Base-by-base conservation (phyloP, 2,329 filamentous ascomycete genomes). In the Neofusicoccum cordaticola region DNA sequence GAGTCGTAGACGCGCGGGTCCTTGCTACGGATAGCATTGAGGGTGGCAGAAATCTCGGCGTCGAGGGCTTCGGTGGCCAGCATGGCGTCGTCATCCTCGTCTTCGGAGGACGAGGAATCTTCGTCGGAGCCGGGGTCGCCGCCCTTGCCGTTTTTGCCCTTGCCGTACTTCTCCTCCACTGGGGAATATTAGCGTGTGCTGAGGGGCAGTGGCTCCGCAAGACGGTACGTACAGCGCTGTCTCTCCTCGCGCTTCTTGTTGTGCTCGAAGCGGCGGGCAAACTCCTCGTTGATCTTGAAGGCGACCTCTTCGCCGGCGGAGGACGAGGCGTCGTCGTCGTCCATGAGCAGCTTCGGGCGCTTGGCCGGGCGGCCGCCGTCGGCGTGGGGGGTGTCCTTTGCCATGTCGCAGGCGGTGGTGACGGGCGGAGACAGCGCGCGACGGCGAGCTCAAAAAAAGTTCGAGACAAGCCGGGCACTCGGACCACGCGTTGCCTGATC, bases 211-310 rank as follows among this genome's bases (percentile, higher is more conserved):
- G 0, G 6, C 13, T 3, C n/a, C 8, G 34, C 12, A 35, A 6
- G 35, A 34, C 4, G 31, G 44, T 22, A 78, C 86, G 71, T 73
- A 90, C 89, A 77, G 73, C 86, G 84, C 15, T 93, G 89, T 68
- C 88, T 81, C 76, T 99, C 95, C 74, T 96, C 93, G 65, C 94
- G 87, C 81, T 97, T 97, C 82, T 98, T 97, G 81, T 99, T 99
- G 80, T 98, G 86, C 77, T 99, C 95, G 71, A 97, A 98, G 45
- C 92, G 85, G 70, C 86, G 87, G 48, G 95, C 95, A 77, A 89
- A 99, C 61, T 96, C 92, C 75, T 93, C 84, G 78, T 99, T 98
- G 78, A 99, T 89, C 75, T 90, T 93, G 75, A 98, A 71, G 52
- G 71, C 68, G 8, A 70, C 71, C 1, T 69, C 69, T 13, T 71